Evolutionary conservation across 768 basidiomycete species (phyloP), one percentile per base, ranked within the genome.

Genomic region (Leucogyrophana mollusca): DNA sequence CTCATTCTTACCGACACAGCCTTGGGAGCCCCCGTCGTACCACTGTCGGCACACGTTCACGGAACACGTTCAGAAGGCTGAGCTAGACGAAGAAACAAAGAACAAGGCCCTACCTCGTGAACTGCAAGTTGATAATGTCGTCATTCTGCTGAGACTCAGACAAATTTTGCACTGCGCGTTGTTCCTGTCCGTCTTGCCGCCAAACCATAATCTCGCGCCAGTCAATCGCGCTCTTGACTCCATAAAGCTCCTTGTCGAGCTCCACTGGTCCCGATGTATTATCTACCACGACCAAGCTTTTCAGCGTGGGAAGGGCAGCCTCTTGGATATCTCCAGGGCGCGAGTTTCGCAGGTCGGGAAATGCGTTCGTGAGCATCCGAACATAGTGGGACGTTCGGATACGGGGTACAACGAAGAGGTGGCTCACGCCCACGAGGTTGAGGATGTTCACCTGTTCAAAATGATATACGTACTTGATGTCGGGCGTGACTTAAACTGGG

Each of bases 71-170:
- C 25, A 32, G 37, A 25, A 9, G 30, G 21, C 32, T 33, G 9
- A 9, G 9, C n/a, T n/a, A 33, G n/a, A 36, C n/a, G 22, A 34
- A 21, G 22, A 18, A 8, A 9, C 30, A 20, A 44, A 16, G 39
- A 20, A 49, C 25, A 22, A 22, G 22, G 23, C 43, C 63, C 9
- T 50, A 87, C 87, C 88, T 91, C 24, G 90, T 92, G 57, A 91
- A 93, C 57, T 93, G 90, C 47, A 93, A 55, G 56, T 90, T 93
- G 39, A 90, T 82, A 4, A 90, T 72, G 22, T 92, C 90, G 46
- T 88, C 80, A 34, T 79, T 76, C 6, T 73, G 43, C 44, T 84
- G 56, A 3, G 69, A 69, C 16, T 52, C 48, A 30, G 58, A 56
- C 3, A 76, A 65, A n/a, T 74, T 68, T 42, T 68, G 66, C 40